Conservation (phyloP, 768 basidiomycete species). For the Auricularia sp. region DNA sequence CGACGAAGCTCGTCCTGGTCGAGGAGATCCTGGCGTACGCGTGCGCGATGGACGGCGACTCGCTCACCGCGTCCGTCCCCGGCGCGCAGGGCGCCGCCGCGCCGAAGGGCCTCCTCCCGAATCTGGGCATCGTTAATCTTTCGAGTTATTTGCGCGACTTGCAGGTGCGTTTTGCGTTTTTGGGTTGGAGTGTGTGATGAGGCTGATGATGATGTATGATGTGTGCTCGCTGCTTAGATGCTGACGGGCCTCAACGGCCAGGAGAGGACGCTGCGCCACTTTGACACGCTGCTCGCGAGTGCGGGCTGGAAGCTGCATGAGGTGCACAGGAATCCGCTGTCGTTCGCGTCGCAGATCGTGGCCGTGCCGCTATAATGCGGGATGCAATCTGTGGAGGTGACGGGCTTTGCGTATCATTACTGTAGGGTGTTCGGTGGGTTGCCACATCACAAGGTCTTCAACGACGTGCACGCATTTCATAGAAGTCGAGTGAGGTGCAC, state of each 20-base stretch:
- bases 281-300: background rate
- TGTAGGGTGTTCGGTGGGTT: too few species aligned
- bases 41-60: slow-evolving; percentile 3
- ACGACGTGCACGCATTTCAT: too few species aligned
- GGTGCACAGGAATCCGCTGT: background rate
- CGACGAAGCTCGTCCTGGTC: slow-evolving; percentile 10
- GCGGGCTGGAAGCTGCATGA: slow-evolving; percentile 7
- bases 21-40: slow-evolving; percentile 5
- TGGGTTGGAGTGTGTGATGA: background rate
- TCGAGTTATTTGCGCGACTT: slow-evolving; percentile 13
- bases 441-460: too few species aligned
- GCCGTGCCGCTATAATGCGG: too few species aligned
- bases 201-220: background rate
- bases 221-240: slow-evolving; percentile 1
- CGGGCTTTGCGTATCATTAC: too few species aligned
- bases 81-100: background rate
- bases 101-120: slow-evolving; percentile 16
- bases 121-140: slow-evolving; percentile 12
- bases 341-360: too few species aligned
- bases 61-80: background rate
- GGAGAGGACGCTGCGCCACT: slow-evolving; percentile 3
- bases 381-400: too few species aligned
- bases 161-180: background rate
- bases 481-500: too few species aligned
- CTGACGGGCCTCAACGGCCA: background rate